These are phyloP conservation scores for Lodderomyces metapsilosis DNA, from an alignment of 1,139 yeast genomes.

Conservation along the genomic window DNA sequence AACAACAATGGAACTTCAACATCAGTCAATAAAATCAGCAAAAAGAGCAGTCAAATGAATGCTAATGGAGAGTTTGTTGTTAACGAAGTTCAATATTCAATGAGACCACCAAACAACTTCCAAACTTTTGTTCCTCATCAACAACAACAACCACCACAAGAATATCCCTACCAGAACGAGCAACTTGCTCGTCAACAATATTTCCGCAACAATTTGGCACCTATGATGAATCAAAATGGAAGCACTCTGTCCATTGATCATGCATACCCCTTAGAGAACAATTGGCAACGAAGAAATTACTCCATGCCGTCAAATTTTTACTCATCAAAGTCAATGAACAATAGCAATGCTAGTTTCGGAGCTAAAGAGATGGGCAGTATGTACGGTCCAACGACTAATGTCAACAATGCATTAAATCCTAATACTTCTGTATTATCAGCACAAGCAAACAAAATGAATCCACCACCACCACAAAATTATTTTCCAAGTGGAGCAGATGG, in stretches of 20 bases:
- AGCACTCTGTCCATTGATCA: neutral
- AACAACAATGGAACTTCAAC: constrained; percentile 12
- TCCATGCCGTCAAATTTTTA: constrained; percentile 3
- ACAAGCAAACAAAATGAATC: too few species aligned
- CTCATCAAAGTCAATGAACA: constrained; percentile 7
- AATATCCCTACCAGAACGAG: neutral
- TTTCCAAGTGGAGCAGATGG: constrained; percentile 3
- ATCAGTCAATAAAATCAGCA: constrained; percentile 4
- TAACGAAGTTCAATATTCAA: constrained; percentile 10
- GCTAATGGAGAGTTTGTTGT: constrained; percentile 32
- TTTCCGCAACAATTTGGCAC: constrained; percentile 5
- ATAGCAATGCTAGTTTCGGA: neutral
- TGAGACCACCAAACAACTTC: constrained; percentile 5
- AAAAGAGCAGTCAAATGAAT: constrained; percentile 24
- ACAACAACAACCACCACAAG: neutral
- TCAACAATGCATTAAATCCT: constrained; percentile 4
- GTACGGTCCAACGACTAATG: neutral
- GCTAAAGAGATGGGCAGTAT: neutral
- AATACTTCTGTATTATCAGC: constrained; percentile 10
- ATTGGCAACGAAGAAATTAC: neutral
- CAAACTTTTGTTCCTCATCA: constrained; percentile 4
- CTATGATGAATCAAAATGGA: neutral
- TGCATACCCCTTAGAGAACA: neutral
- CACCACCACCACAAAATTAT: constrained; percentile 7
- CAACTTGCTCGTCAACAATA: neutral